Conservation (phyloP, 805 yeast species). For the Lachancea thermotolerans region DNA sequence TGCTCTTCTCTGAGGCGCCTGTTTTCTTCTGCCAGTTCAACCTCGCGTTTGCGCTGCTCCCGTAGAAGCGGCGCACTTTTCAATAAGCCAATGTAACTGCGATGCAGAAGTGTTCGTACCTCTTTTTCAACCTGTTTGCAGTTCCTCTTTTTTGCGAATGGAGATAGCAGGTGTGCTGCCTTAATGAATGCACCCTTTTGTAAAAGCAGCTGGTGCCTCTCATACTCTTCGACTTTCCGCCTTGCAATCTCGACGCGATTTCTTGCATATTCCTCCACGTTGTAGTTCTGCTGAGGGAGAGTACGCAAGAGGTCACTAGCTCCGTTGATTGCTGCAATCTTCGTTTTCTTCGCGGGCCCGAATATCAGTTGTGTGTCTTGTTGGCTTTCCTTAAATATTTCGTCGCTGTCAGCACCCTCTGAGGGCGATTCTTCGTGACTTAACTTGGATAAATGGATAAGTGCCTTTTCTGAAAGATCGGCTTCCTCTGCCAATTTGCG, state of each 20-base stretch:
- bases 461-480: constrained; percentile 68
- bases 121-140: constrained; percentile 10
- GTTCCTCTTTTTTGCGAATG: constrained; percentile 4
- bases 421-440: constrained; percentile 1
- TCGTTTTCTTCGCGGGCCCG: constrained; percentile 3
- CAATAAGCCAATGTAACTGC: constrained; percentile 12
- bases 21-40: constrained; percentile 30
- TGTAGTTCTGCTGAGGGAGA: constrained; percentile 33
- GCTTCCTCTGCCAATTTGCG: constrained; percentile 76
- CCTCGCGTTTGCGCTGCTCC: constrained; percentile 17
- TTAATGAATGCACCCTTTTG: constrained; percentile 26
- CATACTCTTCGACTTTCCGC: constrained; percentile 27
- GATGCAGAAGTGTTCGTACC: constrained; percentile 7
- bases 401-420: constrained; percentile 5
- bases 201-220: constrained; percentile 15
- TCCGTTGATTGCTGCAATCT: constrained; percentile 5
- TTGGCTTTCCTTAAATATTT: constrained; percentile 7
- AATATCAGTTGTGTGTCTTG: constrained; percentile 5
- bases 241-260: constrained; percentile 37
- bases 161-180: constrained; percentile 13
- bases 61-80: constrained; percentile 7
- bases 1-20: constrained; percentile 30
- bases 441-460: constrained; percentile 31
- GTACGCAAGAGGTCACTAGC: constrained; percentile 11
- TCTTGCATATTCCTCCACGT: constrained; percentile 52